A percentile compares a stretch with the other conserved stretches of the same genome.
These are phyloP conservation scores for Cercospora berteroae DNA, from an alignment of 2,329 filamentous ascomycete genomes.

Conservation along the genomic window DNA sequence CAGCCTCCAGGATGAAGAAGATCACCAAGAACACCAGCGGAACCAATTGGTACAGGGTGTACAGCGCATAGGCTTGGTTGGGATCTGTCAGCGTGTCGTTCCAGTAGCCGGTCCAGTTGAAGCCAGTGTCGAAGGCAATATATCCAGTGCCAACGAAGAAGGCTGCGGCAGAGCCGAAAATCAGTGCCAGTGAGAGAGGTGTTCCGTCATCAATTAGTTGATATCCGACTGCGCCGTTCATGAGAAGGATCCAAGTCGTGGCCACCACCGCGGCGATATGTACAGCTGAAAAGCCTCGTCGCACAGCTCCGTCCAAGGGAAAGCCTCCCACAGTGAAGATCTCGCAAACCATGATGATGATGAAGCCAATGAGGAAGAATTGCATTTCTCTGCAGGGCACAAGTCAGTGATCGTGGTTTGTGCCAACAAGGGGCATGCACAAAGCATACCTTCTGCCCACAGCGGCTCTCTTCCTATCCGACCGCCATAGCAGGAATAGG, in stretches of 20 bases:
- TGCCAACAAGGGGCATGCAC: neutral
- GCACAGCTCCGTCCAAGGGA: constrained; percentile 67
- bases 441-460: constrained; percentile 79
- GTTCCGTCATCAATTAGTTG: constrained; percentile 94
- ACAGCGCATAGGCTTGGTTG: constrained; percentile 76
- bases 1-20: constrained; percentile 78
- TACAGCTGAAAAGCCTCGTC: constrained; percentile 80
- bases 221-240: constrained; percentile 68
- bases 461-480: constrained; percentile 86
- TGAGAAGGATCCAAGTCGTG: constrained; percentile 73
- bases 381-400: constrained; percentile 74
- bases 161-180: constrained; percentile 65
- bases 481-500: constrained; percentile 69
- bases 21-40: constrained; percentile 85
- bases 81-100: constrained; percentile 50
- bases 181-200: constrained; percentile 72
- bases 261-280: constrained; percentile 88
- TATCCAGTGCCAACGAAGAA: constrained; percentile 91
- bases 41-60: constrained; percentile 87
- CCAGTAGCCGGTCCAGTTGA: constrained; percentile 79
- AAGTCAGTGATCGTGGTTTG: constrained; percentile 38
- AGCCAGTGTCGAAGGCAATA: constrained; percentile 90
- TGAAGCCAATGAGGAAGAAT: constrained; percentile 81
- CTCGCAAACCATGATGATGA: constrained; percentile 87
- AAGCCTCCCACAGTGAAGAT: constrained; percentile 95